Evolutionary conservation across 225 moss, liverwort and hornwort genomes (phyloP).

Genomic region (Sphagnum contortum): DNA sequence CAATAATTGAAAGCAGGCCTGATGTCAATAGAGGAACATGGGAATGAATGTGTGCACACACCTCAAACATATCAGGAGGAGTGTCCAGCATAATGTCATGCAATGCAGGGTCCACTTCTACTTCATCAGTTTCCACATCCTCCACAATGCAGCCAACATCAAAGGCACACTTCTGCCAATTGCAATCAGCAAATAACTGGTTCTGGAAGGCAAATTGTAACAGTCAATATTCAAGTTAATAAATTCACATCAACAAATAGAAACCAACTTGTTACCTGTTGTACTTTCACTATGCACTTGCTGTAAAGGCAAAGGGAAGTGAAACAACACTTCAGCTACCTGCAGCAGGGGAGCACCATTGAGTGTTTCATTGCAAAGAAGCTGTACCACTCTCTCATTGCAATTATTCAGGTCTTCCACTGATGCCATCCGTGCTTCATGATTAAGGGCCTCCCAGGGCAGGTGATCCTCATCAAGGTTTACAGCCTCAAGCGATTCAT

Average conservation of each 20-base stretch:
- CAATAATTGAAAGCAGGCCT: conserved; percentile 3
- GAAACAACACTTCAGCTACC: conserved; percentile 13
- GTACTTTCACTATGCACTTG: background rate
- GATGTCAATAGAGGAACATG: background rate
- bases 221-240: background rate
- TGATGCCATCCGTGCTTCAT: conserved; percentile 7
- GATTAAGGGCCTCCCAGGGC: conserved; percentile 18
- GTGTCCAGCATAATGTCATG: conserved; percentile 28
- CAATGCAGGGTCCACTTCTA: conserved; percentile 26
- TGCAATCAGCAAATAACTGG: conserved; percentile 24
- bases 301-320: background rate
- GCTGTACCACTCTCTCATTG: conserved; percentile 15
- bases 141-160: conserved; percentile 39
- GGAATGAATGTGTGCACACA: background rate
- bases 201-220: conserved; percentile 19
- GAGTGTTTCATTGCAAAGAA: conserved; percentile 40
- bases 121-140: conserved; percentile 16
- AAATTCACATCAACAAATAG: background rate
- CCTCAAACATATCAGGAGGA: conserved; percentile 18
- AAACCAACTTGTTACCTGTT: background rate
- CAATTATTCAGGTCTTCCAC: background rate
- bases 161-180: conserved; percentile 40
- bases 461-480: conserved; percentile 39
- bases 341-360: conserved; percentile 41
- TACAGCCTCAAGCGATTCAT: conserved; percentile 40